phyloP scores from a whole-genome alignment of 169 alveolate genomes.

The Plasmodium relictum region DNA sequence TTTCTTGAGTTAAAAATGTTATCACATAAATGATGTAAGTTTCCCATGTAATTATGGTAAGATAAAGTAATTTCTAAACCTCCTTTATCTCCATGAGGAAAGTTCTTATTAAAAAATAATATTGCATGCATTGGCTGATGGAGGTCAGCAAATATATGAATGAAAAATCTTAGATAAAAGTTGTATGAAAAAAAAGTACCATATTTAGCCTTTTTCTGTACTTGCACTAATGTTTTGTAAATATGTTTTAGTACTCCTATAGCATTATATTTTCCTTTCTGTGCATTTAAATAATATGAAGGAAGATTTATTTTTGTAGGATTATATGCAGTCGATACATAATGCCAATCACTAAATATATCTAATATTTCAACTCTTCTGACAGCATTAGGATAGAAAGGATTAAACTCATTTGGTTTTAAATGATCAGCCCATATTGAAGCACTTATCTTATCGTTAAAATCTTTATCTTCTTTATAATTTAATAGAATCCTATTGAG shows the following conservation, averaged over 20 bases:
- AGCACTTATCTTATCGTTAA: constrained; percentile 19
- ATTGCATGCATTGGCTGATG: constrained; percentile 90
- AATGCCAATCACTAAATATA: constrained; percentile 69
- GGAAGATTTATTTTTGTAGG: constrained; percentile 1
- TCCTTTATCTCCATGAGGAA: constrained; percentile 87
- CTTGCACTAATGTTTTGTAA: constrained; percentile 9
- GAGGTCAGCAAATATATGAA: constrained; percentile 89
- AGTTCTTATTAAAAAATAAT: constrained; percentile 70
- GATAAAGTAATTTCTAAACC: constrained; percentile 75
- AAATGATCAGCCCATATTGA: constrained; percentile 55
- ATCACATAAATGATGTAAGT: constrained; percentile 49
- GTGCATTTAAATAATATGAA: constrained; percentile 23
- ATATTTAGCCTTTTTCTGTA: background rate
- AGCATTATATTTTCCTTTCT: constrained; percentile 47
- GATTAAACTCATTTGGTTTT: constrained; percentile 8
- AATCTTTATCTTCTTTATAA: background rate
- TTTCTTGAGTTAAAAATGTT: constrained; percentile 39
- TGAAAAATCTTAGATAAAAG: constrained; percentile 81
- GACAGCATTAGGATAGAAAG: background rate
- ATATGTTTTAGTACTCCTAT: constrained; percentile 36
- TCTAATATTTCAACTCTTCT: constrained; percentile 31
- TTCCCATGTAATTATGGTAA: background rate
- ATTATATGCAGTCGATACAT: constrained; percentile 18
- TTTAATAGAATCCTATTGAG: constrained; percentile 11
- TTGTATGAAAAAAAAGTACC: constrained; percentile 64